A percentile compares a stretch with the other conserved stretches of the same genome.
These are phyloP conservation scores for Hamamelis virginiana DNA, from an alignment of 164 flowering plant genomes.

Conservation along the genomic window DNA sequence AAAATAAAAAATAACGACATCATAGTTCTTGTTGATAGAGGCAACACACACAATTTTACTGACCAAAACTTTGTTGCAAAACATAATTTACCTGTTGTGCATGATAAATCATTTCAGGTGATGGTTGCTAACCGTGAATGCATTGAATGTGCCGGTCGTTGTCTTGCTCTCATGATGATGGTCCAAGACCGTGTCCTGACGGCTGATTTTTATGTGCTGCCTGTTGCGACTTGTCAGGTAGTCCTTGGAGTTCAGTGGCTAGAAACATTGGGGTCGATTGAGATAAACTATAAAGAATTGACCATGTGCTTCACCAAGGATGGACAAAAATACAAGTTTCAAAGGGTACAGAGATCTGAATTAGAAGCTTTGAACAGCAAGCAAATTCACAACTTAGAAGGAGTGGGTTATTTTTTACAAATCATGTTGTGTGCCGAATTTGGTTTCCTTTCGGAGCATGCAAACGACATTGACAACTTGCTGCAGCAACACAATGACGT, in stretches of 20 bases:
- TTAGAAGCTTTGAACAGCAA: too few relatives aligned
- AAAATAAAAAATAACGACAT: too few relatives aligned
- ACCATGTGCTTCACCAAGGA: neutral
- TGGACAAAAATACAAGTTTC: neutral
- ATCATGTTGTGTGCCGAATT: too few relatives aligned
- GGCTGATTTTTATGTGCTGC: neutral
- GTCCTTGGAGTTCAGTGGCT: neutral
- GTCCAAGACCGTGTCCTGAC: neutral
- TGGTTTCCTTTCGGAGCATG: too few relatives aligned
- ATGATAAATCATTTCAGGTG: neutral
- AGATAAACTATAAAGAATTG: neutral
- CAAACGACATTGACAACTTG: too few relatives aligned
- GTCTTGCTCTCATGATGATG: neutral
- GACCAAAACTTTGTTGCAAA: neutral
- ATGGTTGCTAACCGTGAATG: too few relatives aligned
- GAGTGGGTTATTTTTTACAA: neutral
- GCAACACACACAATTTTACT: neutral
- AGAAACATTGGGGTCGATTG: neutral
- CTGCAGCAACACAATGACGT: too few relatives aligned
- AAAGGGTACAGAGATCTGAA: neutral
- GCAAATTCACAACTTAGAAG: too few relatives aligned
- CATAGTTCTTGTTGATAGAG: too few relatives aligned
- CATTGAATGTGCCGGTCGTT: too few relatives aligned
- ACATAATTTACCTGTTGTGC: neutral
- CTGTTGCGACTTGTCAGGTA: neutral